phyloP scores from a whole-genome alignment of 805 yeast genomes.

The Cyberlindnera xishuangbannaensis region DNA sequence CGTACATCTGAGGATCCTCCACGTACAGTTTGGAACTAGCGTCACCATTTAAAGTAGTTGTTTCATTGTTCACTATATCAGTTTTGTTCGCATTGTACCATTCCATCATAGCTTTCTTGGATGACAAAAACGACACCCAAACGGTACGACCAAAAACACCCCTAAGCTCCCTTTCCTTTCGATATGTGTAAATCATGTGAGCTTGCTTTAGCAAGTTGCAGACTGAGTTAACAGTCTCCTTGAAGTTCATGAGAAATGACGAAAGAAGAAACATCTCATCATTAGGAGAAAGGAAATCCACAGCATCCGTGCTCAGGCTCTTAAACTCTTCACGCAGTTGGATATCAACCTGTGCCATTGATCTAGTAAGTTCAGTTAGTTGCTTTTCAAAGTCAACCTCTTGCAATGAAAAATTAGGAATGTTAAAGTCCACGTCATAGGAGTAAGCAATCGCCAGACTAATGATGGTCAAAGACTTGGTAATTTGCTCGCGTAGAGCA shows the following conservation, averaged over 20 bases:
- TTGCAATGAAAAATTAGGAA: conserved; percentile 17
- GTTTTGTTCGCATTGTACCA: conserved; percentile 30
- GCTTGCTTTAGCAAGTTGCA: conserved; percentile 29
- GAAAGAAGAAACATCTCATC: conserved; percentile 46
- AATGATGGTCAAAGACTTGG: conserved; percentile 29
- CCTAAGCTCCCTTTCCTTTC: conserved; percentile 28
- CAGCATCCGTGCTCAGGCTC: conserved; percentile 17
- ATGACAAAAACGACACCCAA: conserved; percentile 39
- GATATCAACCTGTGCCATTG: conserved; percentile 30
- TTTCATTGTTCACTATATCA: conserved; percentile 23
- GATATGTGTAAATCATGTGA: conserved; percentile 25
- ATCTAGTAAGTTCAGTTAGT: conserved; percentile 24
- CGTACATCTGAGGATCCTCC: not conserved
- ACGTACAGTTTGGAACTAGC: conserved; percentile 7
- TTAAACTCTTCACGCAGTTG: conserved; percentile 31
- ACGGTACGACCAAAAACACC: conserved; percentile 34
- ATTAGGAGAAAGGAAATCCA: conserved; percentile 35
- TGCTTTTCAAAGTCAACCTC: conserved; percentile 23
- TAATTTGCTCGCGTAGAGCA: conserved; percentile 29
- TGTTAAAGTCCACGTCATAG: conserved; percentile 32
- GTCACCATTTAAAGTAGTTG: conserved; percentile 31
- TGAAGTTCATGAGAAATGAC: conserved; percentile 42
- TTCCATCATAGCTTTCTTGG: conserved; percentile 28
- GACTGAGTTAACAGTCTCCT: conserved; percentile 32
- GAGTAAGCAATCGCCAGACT: conserved; percentile 32